These are phyloP conservation scores for Thermochaetoides thermophila DNA, from an alignment of 495 filamentous ascomycete genomes.

Conservation along the genomic window DNA sequence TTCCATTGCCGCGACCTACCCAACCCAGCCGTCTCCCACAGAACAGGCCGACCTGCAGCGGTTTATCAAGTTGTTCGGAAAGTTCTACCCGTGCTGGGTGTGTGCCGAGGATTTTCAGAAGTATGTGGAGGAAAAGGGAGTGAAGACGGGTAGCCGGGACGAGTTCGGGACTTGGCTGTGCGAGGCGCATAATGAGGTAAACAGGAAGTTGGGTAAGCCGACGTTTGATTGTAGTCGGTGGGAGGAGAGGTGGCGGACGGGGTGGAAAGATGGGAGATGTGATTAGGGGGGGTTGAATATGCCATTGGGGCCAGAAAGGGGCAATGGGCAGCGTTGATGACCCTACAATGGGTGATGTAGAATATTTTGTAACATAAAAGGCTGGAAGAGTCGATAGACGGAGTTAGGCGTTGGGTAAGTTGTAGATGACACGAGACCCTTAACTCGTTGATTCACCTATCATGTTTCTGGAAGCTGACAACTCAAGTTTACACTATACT, in stretches of 20 bases:
- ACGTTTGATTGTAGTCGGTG: slow-evolving; percentile 82
- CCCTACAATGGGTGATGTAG: no score
- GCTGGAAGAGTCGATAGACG: no score
- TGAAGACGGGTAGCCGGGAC: slow-evolving; percentile 47
- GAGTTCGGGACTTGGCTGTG: slow-evolving; percentile 92
- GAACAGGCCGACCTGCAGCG: slow-evolving; percentile 59
- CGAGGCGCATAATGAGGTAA: slow-evolving; percentile 95
- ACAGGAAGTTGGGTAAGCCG: slow-evolving; percentile 80
- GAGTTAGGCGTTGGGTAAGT: no score
- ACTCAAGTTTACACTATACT: no score
- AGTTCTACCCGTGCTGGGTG: slow-evolving; percentile 85
- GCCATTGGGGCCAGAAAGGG: no score
- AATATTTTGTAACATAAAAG: no score
- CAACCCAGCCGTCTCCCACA: slow-evolving; percentile 41
- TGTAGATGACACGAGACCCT: no score
- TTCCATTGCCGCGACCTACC: slow-evolving; percentile 78
- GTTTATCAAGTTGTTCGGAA: slow-evolving; percentile 70
- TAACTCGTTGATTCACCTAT: no score
- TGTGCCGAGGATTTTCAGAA: slow-evolving; percentile 83
- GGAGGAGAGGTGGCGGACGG: slow-evolving; percentile 89
- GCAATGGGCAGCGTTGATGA: no score
- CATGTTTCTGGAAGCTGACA: no score
- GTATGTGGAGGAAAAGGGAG: slow-evolving; percentile 65
- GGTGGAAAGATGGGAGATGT: slow-evolving; percentile 75
- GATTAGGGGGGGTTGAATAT: slow-evolving; percentile 15